Conservation (phyloP, 1,139 yeast species). For the Diutina neorugosa region DNA sequence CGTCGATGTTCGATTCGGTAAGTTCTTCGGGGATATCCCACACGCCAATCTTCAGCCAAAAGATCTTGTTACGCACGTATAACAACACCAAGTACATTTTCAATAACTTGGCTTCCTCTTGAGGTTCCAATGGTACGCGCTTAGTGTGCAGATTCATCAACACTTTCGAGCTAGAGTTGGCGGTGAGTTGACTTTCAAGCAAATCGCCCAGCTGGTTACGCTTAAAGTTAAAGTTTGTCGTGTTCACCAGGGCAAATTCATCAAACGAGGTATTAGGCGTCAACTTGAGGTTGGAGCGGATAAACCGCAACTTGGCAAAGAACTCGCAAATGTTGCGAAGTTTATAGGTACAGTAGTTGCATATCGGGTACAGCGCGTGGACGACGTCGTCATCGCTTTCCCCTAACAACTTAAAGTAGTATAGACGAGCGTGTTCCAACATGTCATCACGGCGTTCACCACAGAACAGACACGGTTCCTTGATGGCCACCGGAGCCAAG, state of each 20-base stretch:
- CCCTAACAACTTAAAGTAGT: constrained; percentile 40
- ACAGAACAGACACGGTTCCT: constrained; percentile 69
- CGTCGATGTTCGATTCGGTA: constrained; percentile 10
- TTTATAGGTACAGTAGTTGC: constrained; percentile 71
- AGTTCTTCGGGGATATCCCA: constrained; percentile 35
- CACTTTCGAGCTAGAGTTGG: neutral
- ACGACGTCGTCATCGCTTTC: constrained; percentile 14
- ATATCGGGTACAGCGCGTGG: constrained; percentile 50
- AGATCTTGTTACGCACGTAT: constrained; percentile 36
- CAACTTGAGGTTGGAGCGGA: constrained; percentile 38
- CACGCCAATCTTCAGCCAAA: constrained; percentile 77
- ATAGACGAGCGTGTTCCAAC: constrained; percentile 67
- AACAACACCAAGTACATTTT: constrained; percentile 15
- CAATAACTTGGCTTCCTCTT: constrained; percentile 13
- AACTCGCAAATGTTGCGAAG: constrained; percentile 73
- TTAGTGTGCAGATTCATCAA: constrained; percentile 3
- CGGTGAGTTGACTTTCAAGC: neutral
- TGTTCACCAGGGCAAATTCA: constrained; percentile 9
- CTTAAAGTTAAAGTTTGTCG: constrained; percentile 15
- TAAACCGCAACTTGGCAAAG: constrained; percentile 57
- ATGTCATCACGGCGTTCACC: constrained; percentile 62
- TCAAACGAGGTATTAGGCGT: constrained; percentile 16
- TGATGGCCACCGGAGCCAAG: constrained; percentile 55
- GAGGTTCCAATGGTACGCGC: constrained; percentile 8
- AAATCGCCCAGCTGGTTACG: constrained; percentile 16